These are phyloP conservation scores for Tagetes erecta DNA, from an alignment of 129 eudicot genomes.

Conservation along the genomic window DNA sequence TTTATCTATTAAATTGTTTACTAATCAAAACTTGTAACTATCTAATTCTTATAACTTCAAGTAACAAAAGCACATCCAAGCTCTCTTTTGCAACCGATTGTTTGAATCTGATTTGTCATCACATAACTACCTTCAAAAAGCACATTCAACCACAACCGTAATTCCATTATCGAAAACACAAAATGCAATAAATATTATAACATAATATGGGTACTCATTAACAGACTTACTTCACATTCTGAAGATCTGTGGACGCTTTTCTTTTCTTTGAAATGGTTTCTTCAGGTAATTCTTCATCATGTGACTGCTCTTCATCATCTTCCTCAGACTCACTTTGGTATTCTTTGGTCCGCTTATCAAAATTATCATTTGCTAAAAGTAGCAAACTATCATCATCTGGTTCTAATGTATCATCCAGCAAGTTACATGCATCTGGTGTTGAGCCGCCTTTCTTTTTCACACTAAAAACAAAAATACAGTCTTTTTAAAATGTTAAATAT, in stretches of 20 bases:
- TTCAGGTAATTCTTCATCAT: slow-evolving; percentile 40
- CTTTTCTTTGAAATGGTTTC: slow-evolving; percentile 58
- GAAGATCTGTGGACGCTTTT: slow-evolving; percentile 58
- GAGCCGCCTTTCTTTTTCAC: slow-evolving; percentile 60
- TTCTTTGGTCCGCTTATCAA: slow-evolving; percentile 62
- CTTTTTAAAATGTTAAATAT: neutral
- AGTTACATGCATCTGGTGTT: slow-evolving; percentile 22
- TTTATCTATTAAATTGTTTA: neutral
- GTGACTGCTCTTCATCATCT: slow-evolving; percentile 39
- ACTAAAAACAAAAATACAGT: slow-evolving; percentile 36
- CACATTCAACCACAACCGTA: neutral
- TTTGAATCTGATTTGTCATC: slow-evolving; percentile 1
- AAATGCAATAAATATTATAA: neutral
- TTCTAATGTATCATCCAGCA: slow-evolving; percentile 44
- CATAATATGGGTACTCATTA: neutral
- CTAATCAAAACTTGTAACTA: neutral
- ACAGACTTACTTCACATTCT: slow-evolving; percentile 54
- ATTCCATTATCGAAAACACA: neutral
- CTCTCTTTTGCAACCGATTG: neutral
- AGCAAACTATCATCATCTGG: slow-evolving; percentile 43
- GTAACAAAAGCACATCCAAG: slow-evolving; percentile 6
- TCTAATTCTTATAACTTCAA: slow-evolving; percentile 15
- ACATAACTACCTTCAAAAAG: neutral
- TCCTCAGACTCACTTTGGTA: slow-evolving; percentile 55
- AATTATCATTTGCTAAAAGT: slow-evolving; percentile 70